A percentile compares a stretch with the other conserved stretches of the same genome.
Conservation (phyloP, 2,329 filamentous ascomycete genomes). For the Xylariaceae sp. region DNA sequence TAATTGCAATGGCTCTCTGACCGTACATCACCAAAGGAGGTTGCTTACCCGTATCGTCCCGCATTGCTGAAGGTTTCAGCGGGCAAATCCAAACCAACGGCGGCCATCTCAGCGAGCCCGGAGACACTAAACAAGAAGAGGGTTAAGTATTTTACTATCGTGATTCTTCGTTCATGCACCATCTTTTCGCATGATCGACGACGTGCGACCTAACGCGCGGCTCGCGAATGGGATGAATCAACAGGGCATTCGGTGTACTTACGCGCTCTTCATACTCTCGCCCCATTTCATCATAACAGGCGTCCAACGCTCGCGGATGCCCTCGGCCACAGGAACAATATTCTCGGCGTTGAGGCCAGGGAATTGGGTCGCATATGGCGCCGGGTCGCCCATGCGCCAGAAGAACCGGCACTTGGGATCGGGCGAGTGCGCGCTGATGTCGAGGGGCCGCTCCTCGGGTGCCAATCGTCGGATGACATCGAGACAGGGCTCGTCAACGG, state of each 20-base stretch:
- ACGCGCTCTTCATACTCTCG: constrained; percentile 65
- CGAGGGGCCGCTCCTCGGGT: constrained; percentile 61
- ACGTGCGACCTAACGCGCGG: too few relatives aligned
- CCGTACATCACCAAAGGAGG: not conserved
- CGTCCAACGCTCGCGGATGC: constrained; percentile 58
- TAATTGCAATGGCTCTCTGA: not conserved
- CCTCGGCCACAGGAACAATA: constrained; percentile 56
- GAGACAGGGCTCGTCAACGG: constrained; percentile 65
- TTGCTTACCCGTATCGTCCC: constrained; percentile 58
- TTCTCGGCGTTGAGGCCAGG: constrained; percentile 62
- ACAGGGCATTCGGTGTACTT: constrained; percentile 36
- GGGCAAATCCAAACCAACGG: constrained; percentile 60
- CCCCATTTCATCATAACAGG: constrained; percentile 64
- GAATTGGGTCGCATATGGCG: constrained; percentile 61
- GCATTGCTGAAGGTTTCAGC: constrained; percentile 60
- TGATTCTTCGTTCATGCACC: too few relatives aligned
- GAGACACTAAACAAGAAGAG: constrained; percentile 45
- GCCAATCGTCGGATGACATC: constrained; percentile 60
- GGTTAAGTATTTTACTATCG: constrained; percentile 1
- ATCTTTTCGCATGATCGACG: too few relatives aligned
- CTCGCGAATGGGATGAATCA: too few relatives aligned
- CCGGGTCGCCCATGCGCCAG: constrained; percentile 62
- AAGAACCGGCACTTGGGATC: constrained; percentile 70
- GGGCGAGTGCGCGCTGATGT: constrained; percentile 61
- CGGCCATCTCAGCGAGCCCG: constrained; percentile 64